Conservation (phyloP, 768 basidiomycete species). For the Collybia mongolica region DNA sequence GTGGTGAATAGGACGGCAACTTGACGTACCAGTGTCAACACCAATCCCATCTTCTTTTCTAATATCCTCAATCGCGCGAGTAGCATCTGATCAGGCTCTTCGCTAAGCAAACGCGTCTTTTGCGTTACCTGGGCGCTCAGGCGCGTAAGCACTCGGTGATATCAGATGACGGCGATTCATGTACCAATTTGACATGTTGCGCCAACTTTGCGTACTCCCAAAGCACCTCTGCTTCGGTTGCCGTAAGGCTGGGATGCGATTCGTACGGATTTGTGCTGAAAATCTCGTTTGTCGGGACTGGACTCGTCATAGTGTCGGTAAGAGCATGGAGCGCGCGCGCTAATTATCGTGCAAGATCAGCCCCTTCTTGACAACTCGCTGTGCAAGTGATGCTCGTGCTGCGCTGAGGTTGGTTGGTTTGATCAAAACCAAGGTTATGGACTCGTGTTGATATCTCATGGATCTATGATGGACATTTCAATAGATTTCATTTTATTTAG, state of each 20-base stretch:
- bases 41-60: constrained; percentile 94
- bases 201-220: constrained; percentile 94
- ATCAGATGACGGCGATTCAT: constrained; percentile 19
- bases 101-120: constrained; percentile 67
- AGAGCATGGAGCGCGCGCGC: too few relatives aligned
- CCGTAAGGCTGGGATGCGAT: constrained; percentile 62
- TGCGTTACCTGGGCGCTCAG: constrained; percentile 48
- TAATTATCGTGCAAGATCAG: too few relatives aligned
- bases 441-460: too few relatives aligned
- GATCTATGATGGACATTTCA: too few relatives aligned
- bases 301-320: constrained; percentile 19
- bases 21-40: constrained; percentile 78
- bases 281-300: constrained; percentile 34
- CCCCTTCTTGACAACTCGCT: too few relatives aligned
- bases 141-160: background rate
- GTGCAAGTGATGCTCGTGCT: too few relatives aligned
- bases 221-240: constrained; percentile 75
- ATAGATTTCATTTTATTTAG: too few relatives aligned
- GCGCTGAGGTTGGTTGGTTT: too few relatives aligned
- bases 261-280: constrained; percentile 71
- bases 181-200: constrained; percentile 74
- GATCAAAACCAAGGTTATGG: too few relatives aligned
- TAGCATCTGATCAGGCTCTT: constrained; percentile 76
- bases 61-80: constrained; percentile 74
- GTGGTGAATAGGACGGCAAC: background rate